Evolutionary conservation across 345 rosid genomes (phyloP).

Genomic region (Psidium guajava): DNA sequence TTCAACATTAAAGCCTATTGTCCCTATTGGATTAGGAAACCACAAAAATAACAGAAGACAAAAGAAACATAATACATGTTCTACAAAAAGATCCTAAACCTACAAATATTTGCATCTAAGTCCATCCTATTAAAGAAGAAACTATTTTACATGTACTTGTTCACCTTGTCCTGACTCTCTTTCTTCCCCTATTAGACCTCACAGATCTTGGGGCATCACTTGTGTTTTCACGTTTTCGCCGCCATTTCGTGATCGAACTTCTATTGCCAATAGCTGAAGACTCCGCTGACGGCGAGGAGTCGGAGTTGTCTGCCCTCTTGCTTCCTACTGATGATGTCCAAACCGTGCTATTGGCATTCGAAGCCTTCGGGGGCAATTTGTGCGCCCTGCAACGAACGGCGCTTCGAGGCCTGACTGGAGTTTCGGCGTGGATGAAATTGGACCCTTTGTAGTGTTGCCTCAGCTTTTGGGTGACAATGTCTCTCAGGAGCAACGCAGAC

Average conservation of each 20-base stretch:
- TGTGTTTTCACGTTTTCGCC: constrained; percentile 17
- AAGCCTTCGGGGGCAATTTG: constrained; percentile 26
- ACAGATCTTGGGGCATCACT: constrained; percentile 7
- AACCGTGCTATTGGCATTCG: background rate
- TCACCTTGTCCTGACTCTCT: constrained; percentile 39
- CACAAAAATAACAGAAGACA: background rate
- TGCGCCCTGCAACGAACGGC: background rate
- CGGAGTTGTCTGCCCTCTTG: constrained; percentile 12
- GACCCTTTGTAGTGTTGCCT: constrained; percentile 22
- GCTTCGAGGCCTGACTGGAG: constrained; percentile 5
- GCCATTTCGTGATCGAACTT: constrained; percentile 3
- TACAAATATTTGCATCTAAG: background rate
- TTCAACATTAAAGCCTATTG: background rate
- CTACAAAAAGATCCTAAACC: background rate
- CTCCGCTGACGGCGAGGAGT: constrained; percentile 27
- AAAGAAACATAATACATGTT: background rate
- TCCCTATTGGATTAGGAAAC: background rate
- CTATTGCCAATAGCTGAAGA: constrained; percentile 19
- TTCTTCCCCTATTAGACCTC: constrained; percentile 27
- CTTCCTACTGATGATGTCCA: background rate
- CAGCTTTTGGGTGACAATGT: constrained; percentile 36
- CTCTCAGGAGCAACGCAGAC: constrained; percentile 54
- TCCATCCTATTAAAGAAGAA: background rate
- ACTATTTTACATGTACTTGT: background rate
- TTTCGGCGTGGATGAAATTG: constrained; percentile 6